phyloP scores from a whole-genome alignment of 2,329 filamentous ascomycete genomes.

The Aspergillus clavatus region DNA sequence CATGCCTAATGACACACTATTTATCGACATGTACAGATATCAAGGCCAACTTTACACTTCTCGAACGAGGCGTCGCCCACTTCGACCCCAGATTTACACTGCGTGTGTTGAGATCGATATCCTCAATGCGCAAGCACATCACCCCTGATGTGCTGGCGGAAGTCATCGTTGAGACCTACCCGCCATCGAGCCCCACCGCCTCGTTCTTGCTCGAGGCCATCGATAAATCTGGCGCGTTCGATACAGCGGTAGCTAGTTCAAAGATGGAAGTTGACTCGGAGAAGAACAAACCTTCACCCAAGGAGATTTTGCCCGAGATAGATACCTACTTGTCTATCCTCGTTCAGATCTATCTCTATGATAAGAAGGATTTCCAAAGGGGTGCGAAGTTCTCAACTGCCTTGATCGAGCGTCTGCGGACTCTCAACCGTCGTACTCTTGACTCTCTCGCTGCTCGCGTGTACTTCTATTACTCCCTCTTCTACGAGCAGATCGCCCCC shows the following conservation, averaged over 20 bases:
- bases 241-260: slow-evolving; percentile 53
- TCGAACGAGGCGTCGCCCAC: slow-evolving; percentile 85
- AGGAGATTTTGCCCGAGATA: slow-evolving; percentile 79
- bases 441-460: slow-evolving; percentile 92
- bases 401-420: slow-evolving; percentile 78
- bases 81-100: slow-evolving; percentile 96
- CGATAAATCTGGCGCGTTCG: slow-evolving; percentile 60
- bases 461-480: slow-evolving; percentile 97
- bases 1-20: slow-evolving; percentile 6
- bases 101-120: slow-evolving; percentile 89
- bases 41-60: slow-evolving; percentile 84
- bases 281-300: slow-evolving; percentile 59
- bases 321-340: slow-evolving; percentile 86
- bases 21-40: slow-evolving; percentile 62
- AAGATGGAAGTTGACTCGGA: slow-evolving; percentile 73
- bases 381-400: slow-evolving; percentile 80
- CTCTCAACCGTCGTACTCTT: slow-evolving; percentile 85
- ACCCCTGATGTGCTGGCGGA: slow-evolving; percentile 75
- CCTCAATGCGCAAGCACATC: slow-evolving; percentile 86
- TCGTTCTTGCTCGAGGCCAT: slow-evolving; percentile 67
- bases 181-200: slow-evolving; percentile 61
- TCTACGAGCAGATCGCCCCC: slow-evolving; percentile 85
- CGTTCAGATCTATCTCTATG: slow-evolving; percentile 80
- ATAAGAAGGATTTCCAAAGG: slow-evolving; percentile 72
- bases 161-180: slow-evolving; percentile 76